Base-by-base conservation (phyloP, 2,329 filamentous ascomycete species). In the Ophiostoma sp. region DNA sequence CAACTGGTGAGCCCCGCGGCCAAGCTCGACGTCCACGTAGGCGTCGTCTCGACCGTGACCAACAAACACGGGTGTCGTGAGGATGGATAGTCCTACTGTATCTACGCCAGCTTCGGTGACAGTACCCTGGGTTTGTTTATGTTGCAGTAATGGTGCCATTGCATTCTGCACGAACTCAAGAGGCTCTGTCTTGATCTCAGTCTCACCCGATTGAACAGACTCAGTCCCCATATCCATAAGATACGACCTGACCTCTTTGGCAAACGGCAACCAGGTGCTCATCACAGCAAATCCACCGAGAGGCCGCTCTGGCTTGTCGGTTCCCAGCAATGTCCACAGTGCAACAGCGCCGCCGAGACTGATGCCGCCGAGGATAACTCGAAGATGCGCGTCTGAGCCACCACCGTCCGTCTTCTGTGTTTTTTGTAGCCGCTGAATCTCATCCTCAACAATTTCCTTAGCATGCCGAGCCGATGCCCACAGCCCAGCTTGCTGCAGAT, bases 341-440 rank as follows among this genome's bases (percentile, higher is more conserved):
- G 79, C 79, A 2, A 84, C 83, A 0, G 84, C 83, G 1, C 80
- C 84, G 61, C 85, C 85, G 78, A 84, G 82, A 73, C 84, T 85
- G 73, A 87, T 83, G 0, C 85, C 85, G 1, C 82, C 82, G 1
- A 87, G 77, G 12, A 86, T 79, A 22, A 87, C 74, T 3, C 70
- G 69, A 45, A 52, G 39, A 3, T 17, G 66, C 1, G 72, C 55
- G 25, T 55, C 70, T 57, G 52, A 42, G 42, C 31, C 31, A 6
- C 33, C 59, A 11, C 39, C 12, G 1, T 6, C 55, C 25, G 17
- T 25, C n/a, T 59, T 77, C 59, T 39, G 31, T 25, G 17, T 25
- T 7, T 59, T 77, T 52, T 39, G 31, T 25, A 74, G 22, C 22
- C 31, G 48, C 36, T 25, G 25, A 0, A 81, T 82, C 75, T 87